phyloP scores from a whole-genome alignment of 2,329 filamentous ascomycete genomes.

The Penicillium thymicola region DNA sequence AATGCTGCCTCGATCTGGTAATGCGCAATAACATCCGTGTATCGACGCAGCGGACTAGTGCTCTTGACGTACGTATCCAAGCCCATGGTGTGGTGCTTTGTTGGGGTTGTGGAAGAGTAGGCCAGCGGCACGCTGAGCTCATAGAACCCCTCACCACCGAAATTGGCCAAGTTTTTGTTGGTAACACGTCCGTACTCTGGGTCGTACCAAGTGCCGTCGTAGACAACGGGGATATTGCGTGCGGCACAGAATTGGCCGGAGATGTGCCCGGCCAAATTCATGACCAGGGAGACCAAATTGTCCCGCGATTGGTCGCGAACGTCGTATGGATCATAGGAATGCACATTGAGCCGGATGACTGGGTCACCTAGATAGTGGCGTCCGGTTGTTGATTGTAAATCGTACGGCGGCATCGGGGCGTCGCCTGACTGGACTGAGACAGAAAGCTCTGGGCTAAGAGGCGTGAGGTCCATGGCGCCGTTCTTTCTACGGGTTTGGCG shows the following conservation, averaged over 20 bases:
- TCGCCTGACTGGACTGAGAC: constrained; percentile 29
- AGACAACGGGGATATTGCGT: constrained; percentile 37
- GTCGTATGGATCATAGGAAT: constrained; percentile 35
- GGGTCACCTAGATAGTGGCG: constrained; percentile 43
- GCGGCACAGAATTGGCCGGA: constrained; percentile 35
- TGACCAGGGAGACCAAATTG: constrained; percentile 47
- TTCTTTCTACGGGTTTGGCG: constrained; percentile 36
- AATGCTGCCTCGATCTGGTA: constrained; percentile 64
- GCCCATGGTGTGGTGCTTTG: constrained; percentile 52
- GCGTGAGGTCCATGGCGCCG: constrained; percentile 38
- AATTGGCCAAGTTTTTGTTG: constrained; percentile 41
- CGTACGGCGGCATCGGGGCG: constrained; percentile 24
- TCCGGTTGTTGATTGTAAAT: constrained; percentile 28
- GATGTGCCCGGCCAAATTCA: constrained; percentile 52
- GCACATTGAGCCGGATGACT: constrained; percentile 35
- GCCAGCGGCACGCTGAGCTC: constrained; percentile 35
- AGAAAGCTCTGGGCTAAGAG: constrained; percentile 13
- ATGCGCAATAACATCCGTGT: constrained; percentile 58
- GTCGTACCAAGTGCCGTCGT: constrained; percentile 38
- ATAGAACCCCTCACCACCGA: constrained; percentile 42
- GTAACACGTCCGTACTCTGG: constrained; percentile 41
- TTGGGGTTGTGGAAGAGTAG: constrained; percentile 46
- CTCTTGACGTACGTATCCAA: constrained; percentile 55
- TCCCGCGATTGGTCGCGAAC: constrained; percentile 37
- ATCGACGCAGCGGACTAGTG: constrained; percentile 61